Base-by-base conservation (phyloP, 441 rosid genomes). In the Croton laevigatus region DNA sequence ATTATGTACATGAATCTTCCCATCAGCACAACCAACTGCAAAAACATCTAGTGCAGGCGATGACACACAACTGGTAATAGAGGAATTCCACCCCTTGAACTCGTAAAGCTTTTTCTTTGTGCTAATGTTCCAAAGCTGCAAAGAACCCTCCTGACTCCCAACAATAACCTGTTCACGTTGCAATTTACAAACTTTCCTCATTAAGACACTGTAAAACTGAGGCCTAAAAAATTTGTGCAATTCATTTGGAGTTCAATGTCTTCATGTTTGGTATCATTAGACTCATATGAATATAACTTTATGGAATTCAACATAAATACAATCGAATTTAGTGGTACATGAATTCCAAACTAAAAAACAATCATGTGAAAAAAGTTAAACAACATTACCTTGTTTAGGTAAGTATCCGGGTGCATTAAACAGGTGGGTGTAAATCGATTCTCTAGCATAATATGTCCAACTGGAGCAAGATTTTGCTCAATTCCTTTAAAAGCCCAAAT, bases 91-190 rank as follows among this genome's bases (percentile, higher is more conserved):
- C 68, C 97, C 96, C 78, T 83, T 88, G 69, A 92, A 92, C 73
- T 92, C 89, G 71, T 81, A 89, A 45, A 95, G 79, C 75, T 83
- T 91, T 79, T 87, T 92, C 84, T 87, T 92, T 34, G 98, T 86
- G 78, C 91, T 95, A 45, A 91, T 82, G 75, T 95, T 95, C 99
- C 98, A 95, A 71, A 92, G 93, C 87, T 92, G 97, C 81, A 95
- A 72, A 9, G 83, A 71, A 74, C 99, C 99, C 69, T 92, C 90
- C 71, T 87, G 92, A 74, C 93, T 92, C 73, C 93, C 98, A 8
- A 92, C 75, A 77, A 94, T 81, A 78, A 94, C 90, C 97, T 94
- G 78, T 42, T 36, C 61, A 81, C 34, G 75, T 14, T n/a, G 17
- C 19, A 49, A n/a, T 49, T 49, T 42, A 8, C 54, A 66, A 62